phyloP scores from a whole-genome alignment of 306 rosid species.

The Castanopsis chinensis region DNA sequence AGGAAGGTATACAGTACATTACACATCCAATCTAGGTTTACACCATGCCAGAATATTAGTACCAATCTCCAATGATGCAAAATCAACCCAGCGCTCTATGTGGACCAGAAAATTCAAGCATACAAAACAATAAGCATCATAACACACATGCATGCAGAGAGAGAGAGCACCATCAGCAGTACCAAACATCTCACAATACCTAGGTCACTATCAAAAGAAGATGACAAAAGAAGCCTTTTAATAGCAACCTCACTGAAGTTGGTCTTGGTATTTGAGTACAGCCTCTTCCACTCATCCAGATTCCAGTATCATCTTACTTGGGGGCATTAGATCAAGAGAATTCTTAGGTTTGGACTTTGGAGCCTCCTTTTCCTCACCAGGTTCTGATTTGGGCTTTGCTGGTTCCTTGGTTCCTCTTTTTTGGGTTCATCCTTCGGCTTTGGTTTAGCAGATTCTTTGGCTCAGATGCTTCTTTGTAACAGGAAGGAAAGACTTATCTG shows the following conservation, averaged over 20 bases:
- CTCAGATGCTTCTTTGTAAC: constrained; percentile 54
- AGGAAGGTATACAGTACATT: constrained; percentile 39
- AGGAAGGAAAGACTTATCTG: constrained; percentile 41
- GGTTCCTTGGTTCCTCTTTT: constrained; percentile 39
- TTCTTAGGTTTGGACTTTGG: constrained; percentile 90
- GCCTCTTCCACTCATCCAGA: too few relatives aligned
- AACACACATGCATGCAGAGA: background rate
- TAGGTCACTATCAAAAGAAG: constrained; percentile 25
- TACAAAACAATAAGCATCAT: background rate
- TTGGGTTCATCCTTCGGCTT: constrained; percentile 55
- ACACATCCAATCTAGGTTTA: constrained; percentile 47
- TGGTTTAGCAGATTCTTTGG: constrained; percentile 58
- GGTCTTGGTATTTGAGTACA: too few relatives aligned
- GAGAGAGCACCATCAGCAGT: background rate
- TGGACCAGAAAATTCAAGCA: constrained; percentile 50
- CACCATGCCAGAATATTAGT: constrained; percentile 30
- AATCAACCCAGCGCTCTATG: constrained; percentile 85
- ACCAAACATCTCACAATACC: constrained; percentile 27
- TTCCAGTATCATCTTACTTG: too few relatives aligned
- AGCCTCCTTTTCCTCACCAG: constrained; percentile 48
- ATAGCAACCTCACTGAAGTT: constrained; percentile 74
- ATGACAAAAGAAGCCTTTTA: constrained; percentile 43
- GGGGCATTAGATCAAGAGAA: constrained; percentile 31
- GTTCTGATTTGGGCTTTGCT: constrained; percentile 43
- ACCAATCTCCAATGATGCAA: constrained; percentile 68